Evolutionary conservation across 305 asterid species (phyloP), one percentile per base, ranked within the genome.

Genomic region (Vinca major): DNA sequence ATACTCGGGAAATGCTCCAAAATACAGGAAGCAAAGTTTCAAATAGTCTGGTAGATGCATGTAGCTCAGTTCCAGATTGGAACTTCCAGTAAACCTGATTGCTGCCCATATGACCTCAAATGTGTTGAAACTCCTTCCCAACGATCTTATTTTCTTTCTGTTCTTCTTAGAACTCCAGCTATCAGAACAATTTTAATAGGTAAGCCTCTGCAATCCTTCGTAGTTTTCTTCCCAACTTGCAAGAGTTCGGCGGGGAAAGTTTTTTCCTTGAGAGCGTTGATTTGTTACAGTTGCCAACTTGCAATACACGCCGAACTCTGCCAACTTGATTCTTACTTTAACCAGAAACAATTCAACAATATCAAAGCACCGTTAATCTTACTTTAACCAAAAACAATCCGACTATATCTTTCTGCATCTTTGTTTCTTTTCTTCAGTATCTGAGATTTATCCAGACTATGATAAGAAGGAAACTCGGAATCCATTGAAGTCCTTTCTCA

Each of bases 161-260:
- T 54, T 6, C 58, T 73, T 26, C 48, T 45, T 16, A 74, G 66
- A 62, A 68, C n/a, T 16, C 78, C 61, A 52, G 55, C 72, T 0
- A 51, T 53, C 57, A 73, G 16, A 33, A 66, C 41, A n/a, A 66
- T 40, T 19, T 72, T 33, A 61, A 74, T 65, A 17, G 73, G 78
- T 36, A 68, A 55, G 10, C 74, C 70, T 63, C 41, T 13, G 45
- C 78, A 74, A 41, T n/a, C 45, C 39, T 10, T 44, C 9, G 78
- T 62, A 52, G 69, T 74, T 62, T 21, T 21, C 44, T 16, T 12
- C 70, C 78, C 57, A 67, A 5, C 7, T 50, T 1, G n/a, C 19
- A 4, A 47, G 39, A 73, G 19, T 10, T 39, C 19, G 3, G 20
- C 53, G 11, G 72, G 63, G 39, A 20, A 58, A 3, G 16, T 19